These are phyloP conservation scores for Pichia sp. DNA, from an alignment of 1,139 yeast species.

Conservation along the genomic window DNA sequence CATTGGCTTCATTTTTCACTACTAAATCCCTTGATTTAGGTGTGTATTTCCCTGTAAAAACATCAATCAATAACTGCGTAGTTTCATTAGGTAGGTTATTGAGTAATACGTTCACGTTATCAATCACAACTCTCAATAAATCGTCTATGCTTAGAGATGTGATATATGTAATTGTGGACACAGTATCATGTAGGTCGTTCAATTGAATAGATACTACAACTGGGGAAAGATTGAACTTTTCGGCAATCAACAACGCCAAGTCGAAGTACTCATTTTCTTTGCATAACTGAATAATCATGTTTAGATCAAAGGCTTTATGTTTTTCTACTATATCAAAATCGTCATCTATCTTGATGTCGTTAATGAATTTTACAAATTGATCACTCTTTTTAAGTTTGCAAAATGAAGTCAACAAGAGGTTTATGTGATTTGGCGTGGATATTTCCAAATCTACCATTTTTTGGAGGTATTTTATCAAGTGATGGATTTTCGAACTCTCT, in stretches of 20 bases:
- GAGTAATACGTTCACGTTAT: slow-evolving; percentile 54
- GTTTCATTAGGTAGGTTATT: slow-evolving; percentile 75
- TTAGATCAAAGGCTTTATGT: slow-evolving; percentile 55
- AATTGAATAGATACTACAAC: slow-evolving; percentile 74
- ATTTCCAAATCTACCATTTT: slow-evolving; percentile 46
- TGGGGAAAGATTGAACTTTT: slow-evolving; percentile 67
- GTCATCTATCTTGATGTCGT: slow-evolving; percentile 37
- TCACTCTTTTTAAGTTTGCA: slow-evolving; percentile 68
- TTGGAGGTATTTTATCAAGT: slow-evolving; percentile 62
- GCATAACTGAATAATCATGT: slow-evolving; percentile 66
- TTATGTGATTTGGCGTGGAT: slow-evolving; percentile 75
- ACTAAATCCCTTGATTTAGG: slow-evolving; percentile 34
- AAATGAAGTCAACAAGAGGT: slow-evolving; percentile 74
- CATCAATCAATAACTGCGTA: slow-evolving; percentile 74
- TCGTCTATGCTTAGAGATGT: slow-evolving; percentile 74
- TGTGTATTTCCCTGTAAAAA: slow-evolving; percentile 79
- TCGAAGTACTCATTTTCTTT: slow-evolving; percentile 69
- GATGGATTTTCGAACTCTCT: slow-evolving; percentile 69
- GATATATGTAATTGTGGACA: slow-evolving; percentile 61
- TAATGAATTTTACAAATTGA: slow-evolving; percentile 57
- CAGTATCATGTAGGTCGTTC: slow-evolving; percentile 60
- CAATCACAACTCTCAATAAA: slow-evolving; percentile 60
- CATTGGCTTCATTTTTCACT: slow-evolving; percentile 10
- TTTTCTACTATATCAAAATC: slow-evolving; percentile 32
- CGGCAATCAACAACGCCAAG: slow-evolving; percentile 69